Base-by-base conservation (phyloP, 2,329 filamentous ascomycete genomes). In the Penicillium sp. region DNA sequence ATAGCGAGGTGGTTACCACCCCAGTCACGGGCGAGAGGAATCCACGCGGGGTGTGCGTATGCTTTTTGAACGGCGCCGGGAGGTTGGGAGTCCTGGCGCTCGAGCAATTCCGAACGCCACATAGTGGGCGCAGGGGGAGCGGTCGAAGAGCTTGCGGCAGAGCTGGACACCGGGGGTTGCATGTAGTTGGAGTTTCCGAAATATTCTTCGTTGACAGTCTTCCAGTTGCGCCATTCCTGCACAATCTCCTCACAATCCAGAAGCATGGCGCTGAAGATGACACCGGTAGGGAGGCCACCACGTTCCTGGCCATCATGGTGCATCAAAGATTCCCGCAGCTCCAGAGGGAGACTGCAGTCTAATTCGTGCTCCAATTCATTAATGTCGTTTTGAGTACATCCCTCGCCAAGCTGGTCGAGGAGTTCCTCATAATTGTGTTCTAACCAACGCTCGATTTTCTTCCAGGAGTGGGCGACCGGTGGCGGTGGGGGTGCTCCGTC, bases 181-280 rank as follows among this genome's bases (percentile, higher is more conserved):
- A 77, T 45, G 73, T 76, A 72, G 16, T 73, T 69, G 34, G 85
- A 71, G 38, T 85, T 81, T 40, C 84, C 81, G 55, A 97, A 81
- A 72, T 89, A 96, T 69, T 97, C 90, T 54, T 93, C 86, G 69
- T 96, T 96, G 58, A 99, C 94, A 59, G 85, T 87, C 65, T 91
- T 87, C 94, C 94, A 99, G 70, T 96, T 95, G 66, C 90, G 88
- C 90, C 93, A 97, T 72, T 99, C 94, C 72, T 97, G 92, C 21
- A 96, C 88, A 64, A 99, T 96, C 71, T 99, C 94, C 74, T 99
- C 94, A 69, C 94, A 97, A 73, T 99, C 94, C 54, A 99, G 84
- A 59, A 99, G 78, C 94, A 99, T 99, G 71, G 86, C 88, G 56
- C 92, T 85, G 66, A 99, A 97, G 57, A 99, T 85, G 62, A 97